phyloP scores from a whole-genome alignment of 2,329 filamentous ascomycete species.

The Epichloe amarillans region DNA sequence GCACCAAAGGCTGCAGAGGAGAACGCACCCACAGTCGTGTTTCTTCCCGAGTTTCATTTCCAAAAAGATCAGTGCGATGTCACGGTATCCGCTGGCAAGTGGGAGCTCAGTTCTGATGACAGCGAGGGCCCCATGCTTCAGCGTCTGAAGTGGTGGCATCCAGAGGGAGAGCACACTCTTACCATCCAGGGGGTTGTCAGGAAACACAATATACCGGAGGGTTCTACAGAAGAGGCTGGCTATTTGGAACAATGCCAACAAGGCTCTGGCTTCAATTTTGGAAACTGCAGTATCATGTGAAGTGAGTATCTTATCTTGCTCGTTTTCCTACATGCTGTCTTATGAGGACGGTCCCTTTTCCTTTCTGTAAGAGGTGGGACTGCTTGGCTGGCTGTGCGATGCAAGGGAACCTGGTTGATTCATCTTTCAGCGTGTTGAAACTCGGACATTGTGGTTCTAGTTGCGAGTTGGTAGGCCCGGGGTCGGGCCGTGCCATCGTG shows the following conservation, averaged over 20 bases:
- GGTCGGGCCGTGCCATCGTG: no score
- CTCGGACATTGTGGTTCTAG: no score
- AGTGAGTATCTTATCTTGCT: no score
- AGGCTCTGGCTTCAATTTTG: constrained; percentile 30
- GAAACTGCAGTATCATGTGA: constrained; percentile 41
- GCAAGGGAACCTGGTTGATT: no score
- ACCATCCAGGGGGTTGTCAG: constrained; percentile 67
- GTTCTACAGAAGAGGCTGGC: constrained; percentile 56
- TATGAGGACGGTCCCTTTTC: background rate
- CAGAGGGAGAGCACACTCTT: constrained; percentile 68
- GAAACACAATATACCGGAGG: constrained; percentile 42
- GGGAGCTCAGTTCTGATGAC: constrained; percentile 68
- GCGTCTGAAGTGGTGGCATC: constrained; percentile 84
- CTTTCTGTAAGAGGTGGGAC: background rate
- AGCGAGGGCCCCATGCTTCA: constrained; percentile 58
- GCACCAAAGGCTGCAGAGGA: constrained; percentile 45
- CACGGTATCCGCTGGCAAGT: constrained; percentile 73
- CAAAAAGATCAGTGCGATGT: constrained; percentile 60
- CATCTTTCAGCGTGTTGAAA: no score
- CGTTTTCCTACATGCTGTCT: no score
- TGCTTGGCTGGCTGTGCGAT: background rate
- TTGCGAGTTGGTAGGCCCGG: no score
- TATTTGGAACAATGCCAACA: constrained; percentile 60
- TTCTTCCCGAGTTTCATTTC: constrained; percentile 86
- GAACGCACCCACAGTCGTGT: constrained; percentile 64